phyloP scores from a whole-genome alignment of 2,329 filamentous ascomycete species.

The Neoarthrinium moseri region DNA sequence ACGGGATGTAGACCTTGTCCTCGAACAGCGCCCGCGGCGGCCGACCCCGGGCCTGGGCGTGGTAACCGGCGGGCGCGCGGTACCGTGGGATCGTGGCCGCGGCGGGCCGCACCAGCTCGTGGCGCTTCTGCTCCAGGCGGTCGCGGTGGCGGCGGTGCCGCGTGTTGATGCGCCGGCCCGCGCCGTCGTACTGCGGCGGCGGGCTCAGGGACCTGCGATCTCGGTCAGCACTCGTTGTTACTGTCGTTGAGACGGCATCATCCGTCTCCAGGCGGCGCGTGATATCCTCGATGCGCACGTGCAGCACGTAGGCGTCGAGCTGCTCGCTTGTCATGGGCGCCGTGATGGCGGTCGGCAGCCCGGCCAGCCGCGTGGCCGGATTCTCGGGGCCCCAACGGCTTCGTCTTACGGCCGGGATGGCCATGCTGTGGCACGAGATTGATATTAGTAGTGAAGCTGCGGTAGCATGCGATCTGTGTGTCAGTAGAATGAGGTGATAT shows the following conservation, averaged over 20 bases:
- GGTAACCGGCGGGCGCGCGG: slow-evolving; percentile 74
- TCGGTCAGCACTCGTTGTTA: too few species aligned
- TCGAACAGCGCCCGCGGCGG: slow-evolving; percentile 62
- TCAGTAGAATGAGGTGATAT: too few species aligned
- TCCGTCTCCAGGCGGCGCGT: too few species aligned
- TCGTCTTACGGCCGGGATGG: too few species aligned
- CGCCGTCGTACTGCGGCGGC: slow-evolving; percentile 75
- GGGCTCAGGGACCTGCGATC: slow-evolving; percentile 73
- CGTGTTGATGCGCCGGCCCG: slow-evolving; percentile 78
- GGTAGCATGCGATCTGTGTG: too few species aligned
- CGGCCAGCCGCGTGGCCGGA: neutral
- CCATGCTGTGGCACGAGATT: too few species aligned
- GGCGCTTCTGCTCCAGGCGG: slow-evolving; percentile 74
- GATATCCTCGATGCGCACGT: slow-evolving; percentile 78
- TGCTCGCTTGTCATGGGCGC: slow-evolving; percentile 70
- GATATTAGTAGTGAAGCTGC: too few species aligned
- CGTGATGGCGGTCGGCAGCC: slow-evolving; percentile 8
- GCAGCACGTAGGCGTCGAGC: slow-evolving; percentile 72
- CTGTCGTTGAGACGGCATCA: too few species aligned
- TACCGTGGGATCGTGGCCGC: slow-evolving; percentile 80
- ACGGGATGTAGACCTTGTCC: slow-evolving; percentile 81
- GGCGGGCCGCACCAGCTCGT: slow-evolving; percentile 74
- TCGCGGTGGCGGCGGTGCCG: slow-evolving; percentile 76
- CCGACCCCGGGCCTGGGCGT: slow-evolving; percentile 25
- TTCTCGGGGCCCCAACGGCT: slow-evolving; percentile 3